Evolutionary conservation across 2,329 filamentous ascomycete genomes (phyloP).

Genomic region (Xylariaceae sp.): DNA sequence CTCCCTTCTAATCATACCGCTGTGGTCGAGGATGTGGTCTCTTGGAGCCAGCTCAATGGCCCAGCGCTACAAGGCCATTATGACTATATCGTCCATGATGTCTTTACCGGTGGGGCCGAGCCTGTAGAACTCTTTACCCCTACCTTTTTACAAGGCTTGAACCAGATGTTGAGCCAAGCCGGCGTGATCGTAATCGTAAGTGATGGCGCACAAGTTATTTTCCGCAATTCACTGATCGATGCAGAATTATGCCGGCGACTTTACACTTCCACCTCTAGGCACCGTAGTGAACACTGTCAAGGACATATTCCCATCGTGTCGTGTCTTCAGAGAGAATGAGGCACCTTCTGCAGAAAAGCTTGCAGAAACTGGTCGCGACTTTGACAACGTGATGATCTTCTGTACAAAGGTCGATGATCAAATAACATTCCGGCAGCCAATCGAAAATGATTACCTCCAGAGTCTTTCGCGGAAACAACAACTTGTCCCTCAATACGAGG

Average conservation of each 20-base stretch:
- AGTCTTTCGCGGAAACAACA: conserved; percentile 69
- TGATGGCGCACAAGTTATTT: conserved; percentile 12
- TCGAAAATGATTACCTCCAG: conserved; percentile 64
- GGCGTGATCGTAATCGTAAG: conserved; percentile 86
- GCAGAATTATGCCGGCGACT: conserved; percentile 92
- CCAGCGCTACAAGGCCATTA: conserved; percentile 52
- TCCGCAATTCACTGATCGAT: conserved; percentile 5
- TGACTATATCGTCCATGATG: conserved; percentile 95
- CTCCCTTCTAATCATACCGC: conserved; percentile 74
- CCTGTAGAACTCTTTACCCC: conserved; percentile 83
- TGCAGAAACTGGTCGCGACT: conserved; percentile 58
- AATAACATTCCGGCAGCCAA: conserved; percentile 66
- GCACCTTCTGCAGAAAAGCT: conserved; percentile 47
- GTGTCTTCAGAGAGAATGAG: conserved; percentile 79
- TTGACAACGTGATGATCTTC: conserved; percentile 96
- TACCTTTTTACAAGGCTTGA: conserved; percentile 74
- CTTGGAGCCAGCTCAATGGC: conserved; percentile 55
- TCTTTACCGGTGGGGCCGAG: conserved; percentile 95
- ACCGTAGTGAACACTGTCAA: conserved; percentile 81
- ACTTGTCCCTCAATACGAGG: conserved; percentile 70
- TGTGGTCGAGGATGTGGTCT: conserved; percentile 78
- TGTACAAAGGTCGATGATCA: conserved; percentile 65
- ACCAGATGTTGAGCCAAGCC: conserved; percentile 67
- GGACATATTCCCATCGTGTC: conserved; percentile 81
- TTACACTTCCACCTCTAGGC: conserved; percentile 70